Conservation (phyloP, 2,329 filamentous ascomycete genomes). For the Microcyclosporella mali region DNA sequence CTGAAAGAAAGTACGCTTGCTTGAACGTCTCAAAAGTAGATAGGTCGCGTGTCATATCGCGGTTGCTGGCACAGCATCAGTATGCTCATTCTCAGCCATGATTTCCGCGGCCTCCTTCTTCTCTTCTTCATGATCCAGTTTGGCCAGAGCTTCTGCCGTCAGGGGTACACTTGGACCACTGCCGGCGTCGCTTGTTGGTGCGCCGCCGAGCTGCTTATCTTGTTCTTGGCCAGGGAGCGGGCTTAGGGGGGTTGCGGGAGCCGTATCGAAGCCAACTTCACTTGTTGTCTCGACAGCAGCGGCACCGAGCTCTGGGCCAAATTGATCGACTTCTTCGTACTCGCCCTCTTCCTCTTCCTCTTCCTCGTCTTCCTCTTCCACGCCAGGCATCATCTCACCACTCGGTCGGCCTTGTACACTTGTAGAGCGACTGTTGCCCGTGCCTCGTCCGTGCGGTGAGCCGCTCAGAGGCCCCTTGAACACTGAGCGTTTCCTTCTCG, state of each 20-base stretch:
- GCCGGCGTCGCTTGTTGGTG: background rate
- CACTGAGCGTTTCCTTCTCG: slow-evolving; percentile 70
- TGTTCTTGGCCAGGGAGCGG: slow-evolving; percentile 11
- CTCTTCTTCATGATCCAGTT: slow-evolving; percentile 25
- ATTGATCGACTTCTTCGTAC: slow-evolving; percentile 24
- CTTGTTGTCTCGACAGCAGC: slow-evolving; percentile 5
- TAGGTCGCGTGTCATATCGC: no score
- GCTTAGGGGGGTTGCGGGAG: slow-evolving; percentile 14
- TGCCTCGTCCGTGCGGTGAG: slow-evolving; percentile 21
- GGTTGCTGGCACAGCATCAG: background rate
- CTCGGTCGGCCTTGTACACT: slow-evolving; percentile 64
- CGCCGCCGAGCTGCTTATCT: slow-evolving; percentile 6
- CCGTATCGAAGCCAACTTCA: slow-evolving; percentile 7
- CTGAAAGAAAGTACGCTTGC: slow-evolving; percentile 1
- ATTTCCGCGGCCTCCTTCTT: slow-evolving; percentile 10
- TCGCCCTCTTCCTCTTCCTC: slow-evolving; percentile 24
- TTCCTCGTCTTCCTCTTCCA: slow-evolving; percentile 30
- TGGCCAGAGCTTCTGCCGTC: slow-evolving; percentile 28
- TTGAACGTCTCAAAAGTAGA: slow-evolving; percentile 4
- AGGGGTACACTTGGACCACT: slow-evolving; percentile 17
- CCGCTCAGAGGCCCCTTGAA: slow-evolving; percentile 74
- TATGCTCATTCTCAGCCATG: slow-evolving; percentile 3
- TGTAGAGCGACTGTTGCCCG: slow-evolving; percentile 34
- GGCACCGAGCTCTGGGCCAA: slow-evolving; percentile 21
- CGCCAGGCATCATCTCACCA: slow-evolving; percentile 63